phyloP scores from a whole-genome alignment of 1,284 basidiomycete genomes.

The Tilletia setariae region DNA sequence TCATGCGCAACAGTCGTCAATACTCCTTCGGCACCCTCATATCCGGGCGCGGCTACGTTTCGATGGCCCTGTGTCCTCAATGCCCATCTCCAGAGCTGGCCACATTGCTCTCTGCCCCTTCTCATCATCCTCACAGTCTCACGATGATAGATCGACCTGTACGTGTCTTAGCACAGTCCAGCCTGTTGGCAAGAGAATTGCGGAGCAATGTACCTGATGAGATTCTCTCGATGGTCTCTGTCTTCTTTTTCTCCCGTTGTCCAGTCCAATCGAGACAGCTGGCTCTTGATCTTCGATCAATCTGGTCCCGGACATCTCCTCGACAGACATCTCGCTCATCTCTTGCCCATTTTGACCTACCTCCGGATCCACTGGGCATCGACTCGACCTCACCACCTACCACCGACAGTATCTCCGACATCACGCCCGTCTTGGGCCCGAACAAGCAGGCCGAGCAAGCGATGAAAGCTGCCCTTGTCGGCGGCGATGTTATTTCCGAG shows the following conservation, averaged over 20 bases:
- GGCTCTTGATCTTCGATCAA: background rate
- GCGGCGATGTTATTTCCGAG: no score
- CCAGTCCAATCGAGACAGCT: background rate
- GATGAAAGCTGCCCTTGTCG: constrained; percentile 15
- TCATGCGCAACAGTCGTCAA: background rate
- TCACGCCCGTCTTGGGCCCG: constrained; percentile 73
- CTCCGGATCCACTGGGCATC: constrained; percentile 3
- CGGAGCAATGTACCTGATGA: background rate
- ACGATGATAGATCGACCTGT: background rate
- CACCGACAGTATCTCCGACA: constrained; percentile 64
- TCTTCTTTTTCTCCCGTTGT: no score
- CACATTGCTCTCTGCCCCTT: no score
- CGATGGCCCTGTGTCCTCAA: constrained; percentile 59
- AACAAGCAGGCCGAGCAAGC: constrained; percentile 61
- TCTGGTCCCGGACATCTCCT: background rate
- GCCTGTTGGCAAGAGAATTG: background rate
- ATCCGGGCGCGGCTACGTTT: constrained; percentile 68
- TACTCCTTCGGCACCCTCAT: background rate
- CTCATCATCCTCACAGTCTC: no score
- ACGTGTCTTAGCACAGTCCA: background rate
- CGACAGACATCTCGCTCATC: background rate
- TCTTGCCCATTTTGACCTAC: background rate
- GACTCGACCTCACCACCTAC: constrained; percentile 74
- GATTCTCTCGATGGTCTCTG: no score
- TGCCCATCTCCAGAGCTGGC: no score